Conservation (phyloP, 2,329 filamentous ascomycete genomes). For the Colletotrichum scovillei region DNA sequence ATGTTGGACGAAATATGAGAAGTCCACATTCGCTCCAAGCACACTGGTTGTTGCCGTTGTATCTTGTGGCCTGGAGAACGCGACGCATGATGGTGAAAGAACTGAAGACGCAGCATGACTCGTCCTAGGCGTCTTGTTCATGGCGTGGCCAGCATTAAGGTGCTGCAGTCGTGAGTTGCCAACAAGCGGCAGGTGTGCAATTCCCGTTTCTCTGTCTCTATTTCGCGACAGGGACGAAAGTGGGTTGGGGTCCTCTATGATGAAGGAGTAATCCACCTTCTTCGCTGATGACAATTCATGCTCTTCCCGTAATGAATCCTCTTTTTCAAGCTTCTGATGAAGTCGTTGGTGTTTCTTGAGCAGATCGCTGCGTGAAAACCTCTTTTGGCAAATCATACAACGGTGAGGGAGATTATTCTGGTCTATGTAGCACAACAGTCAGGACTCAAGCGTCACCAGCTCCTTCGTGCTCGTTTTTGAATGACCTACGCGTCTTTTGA, state of each 20-base stretch:
- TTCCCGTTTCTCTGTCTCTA: no score
- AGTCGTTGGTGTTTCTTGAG: conserved; percentile 18
- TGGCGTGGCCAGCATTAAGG: no score
- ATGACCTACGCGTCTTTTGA: conserved; percentile 20
- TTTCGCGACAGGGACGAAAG: background rate
- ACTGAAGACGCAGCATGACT: no score
- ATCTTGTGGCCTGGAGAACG: no score
- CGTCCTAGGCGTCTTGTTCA: no score
- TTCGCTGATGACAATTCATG: no score
- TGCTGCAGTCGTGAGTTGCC: no score
- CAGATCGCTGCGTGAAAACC: conserved; percentile 13
- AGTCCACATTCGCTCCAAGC: background rate
- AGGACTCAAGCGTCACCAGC: no score
- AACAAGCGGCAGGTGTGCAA: no score
- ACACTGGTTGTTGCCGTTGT: no score
- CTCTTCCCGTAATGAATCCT: background rate
- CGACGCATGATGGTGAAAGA: no score
- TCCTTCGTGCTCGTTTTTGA: background rate
- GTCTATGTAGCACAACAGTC: background rate
- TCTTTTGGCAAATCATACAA: conserved; percentile 4
- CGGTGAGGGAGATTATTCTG: conserved; percentile 2
- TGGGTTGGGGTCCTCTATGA: background rate
- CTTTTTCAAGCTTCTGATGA: background rate
- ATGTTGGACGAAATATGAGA: conserved; percentile 1
- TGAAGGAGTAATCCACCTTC: background rate